Evolutionary conservation across 1,139 yeast genomes (phyloP).

Genomic region (Candida gigantensis): DNA sequence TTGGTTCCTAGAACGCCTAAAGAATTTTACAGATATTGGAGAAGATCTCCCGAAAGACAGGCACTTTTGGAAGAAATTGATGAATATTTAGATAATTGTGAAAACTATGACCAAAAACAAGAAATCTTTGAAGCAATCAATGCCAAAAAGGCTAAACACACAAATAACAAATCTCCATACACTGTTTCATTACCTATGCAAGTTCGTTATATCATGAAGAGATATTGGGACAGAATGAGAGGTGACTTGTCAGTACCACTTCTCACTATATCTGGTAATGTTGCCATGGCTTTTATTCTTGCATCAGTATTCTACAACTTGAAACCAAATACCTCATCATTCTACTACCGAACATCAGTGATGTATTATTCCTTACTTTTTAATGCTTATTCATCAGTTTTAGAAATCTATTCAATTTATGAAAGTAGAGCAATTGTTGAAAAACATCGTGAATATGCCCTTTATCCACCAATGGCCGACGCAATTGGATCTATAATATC

Average conservation of each 20-base stretch:
- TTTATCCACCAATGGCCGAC: slow-evolving; percentile 70
- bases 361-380: slow-evolving; percentile 58
- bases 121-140: slow-evolving; percentile 47
- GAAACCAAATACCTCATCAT: slow-evolving; percentile 48
- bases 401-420: slow-evolving; percentile 58
- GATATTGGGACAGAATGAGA: slow-evolving; percentile 63
- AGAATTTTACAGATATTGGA: slow-evolving; percentile 28
- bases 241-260: slow-evolving; percentile 70
- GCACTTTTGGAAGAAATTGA: slow-evolving; percentile 21
- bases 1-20: slow-evolving; percentile 26
- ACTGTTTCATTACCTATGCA: slow-evolving; percentile 69
- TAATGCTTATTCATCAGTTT: slow-evolving; percentile 57
- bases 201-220: slow-evolving; percentile 54
- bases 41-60: slow-evolving; percentile 21
- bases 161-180: slow-evolving; percentile 58
- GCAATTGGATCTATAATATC: slow-evolving; percentile 59
- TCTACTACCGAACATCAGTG: slow-evolving; percentile 58
- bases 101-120: slow-evolving; percentile 20
- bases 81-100: slow-evolving; percentile 17
- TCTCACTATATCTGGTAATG: slow-evolving; percentile 61
- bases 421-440: slow-evolving; percentile 60
- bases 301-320: slow-evolving; percentile 67
- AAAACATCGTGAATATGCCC: slow-evolving; percentile 62
- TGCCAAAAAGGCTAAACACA: slow-evolving; percentile 58
- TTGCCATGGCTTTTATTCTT: slow-evolving; percentile 71